phyloP scores from a whole-genome alignment of 1,284 basidiomycete genomes.

The Sanguinoderma infundibulare region DNA sequence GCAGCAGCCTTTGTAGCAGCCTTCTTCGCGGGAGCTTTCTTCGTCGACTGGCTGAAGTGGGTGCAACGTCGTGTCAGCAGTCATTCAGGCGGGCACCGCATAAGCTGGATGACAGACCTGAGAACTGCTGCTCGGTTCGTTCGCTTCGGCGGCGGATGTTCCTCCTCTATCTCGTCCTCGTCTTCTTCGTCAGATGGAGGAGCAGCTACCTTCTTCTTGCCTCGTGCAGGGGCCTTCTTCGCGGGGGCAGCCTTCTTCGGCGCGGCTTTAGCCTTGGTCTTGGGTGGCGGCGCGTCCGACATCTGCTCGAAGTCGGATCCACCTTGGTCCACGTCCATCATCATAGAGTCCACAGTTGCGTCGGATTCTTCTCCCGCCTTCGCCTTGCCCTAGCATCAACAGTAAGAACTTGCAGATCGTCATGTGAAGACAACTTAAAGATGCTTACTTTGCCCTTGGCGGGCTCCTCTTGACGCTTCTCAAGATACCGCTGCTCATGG shows the following conservation, averaged over 20 bases:
- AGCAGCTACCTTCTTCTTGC: constrained; percentile 16
- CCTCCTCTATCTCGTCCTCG: constrained; percentile 63
- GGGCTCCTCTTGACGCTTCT: constrained; percentile 37
- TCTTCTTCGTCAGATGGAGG: constrained; percentile 53
- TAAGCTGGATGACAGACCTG: constrained; percentile 45
- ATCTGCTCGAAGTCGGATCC: constrained; percentile 31
- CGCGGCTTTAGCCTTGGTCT: constrained; percentile 44
- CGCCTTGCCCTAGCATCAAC: constrained; percentile 39
- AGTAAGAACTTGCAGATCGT: neutral
- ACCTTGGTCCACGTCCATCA: constrained; percentile 33
- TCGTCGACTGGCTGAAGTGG: constrained; percentile 42
- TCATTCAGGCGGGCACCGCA: neutral
- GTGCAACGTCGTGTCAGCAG: neutral
- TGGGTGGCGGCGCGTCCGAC: constrained; percentile 58
- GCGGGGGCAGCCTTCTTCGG: constrained; percentile 12
- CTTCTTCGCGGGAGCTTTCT: constrained; percentile 65
- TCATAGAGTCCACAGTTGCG: constrained; percentile 81
- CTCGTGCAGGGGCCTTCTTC: constrained; percentile 10
- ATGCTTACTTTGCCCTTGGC: constrained; percentile 31
- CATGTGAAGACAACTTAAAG: neutral
- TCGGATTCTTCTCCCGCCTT: constrained; percentile 50
- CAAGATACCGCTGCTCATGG: constrained; percentile 64
- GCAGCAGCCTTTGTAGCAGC: constrained; percentile 30
- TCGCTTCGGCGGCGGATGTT: constrained; percentile 53
- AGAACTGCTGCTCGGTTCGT: constrained; percentile 70